phyloP scores from a whole-genome alignment of 352 stramenopile species.

The Phytophthora melonis region DNA sequence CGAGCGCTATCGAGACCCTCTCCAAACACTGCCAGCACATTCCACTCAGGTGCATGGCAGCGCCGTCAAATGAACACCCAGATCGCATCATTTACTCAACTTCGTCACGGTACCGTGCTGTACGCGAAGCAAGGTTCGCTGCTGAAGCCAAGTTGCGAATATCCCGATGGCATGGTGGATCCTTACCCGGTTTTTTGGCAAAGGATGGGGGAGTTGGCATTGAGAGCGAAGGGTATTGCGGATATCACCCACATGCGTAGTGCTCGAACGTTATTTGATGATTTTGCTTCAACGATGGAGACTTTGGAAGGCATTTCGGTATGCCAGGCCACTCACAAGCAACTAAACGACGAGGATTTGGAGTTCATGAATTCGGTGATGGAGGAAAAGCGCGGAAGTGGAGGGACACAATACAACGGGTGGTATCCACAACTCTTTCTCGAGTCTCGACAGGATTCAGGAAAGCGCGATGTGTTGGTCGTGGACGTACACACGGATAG shows the following conservation, averaged over 20 bases:
- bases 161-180: conserved; percentile 39
- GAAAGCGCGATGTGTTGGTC: conserved; percentile 24
- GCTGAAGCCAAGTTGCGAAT: conserved; percentile 19
- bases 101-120: conserved; percentile 40
- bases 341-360: no score
- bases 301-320: no score
- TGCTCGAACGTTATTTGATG: no score
- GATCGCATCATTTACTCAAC: conserved; percentile 35
- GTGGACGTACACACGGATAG: conserved; percentile 23
- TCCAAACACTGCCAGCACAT: conserved; percentile 16
- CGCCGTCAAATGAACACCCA: conserved; percentile 39
- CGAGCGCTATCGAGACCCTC: conserved; percentile 29
- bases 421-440: conserved; percentile 29
- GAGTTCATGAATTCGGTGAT: no score
- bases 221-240: conserved; percentile 19
- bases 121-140: conserved; percentile 36
- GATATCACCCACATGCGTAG: no score
- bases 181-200: conserved; percentile 26
- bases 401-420: conserved; percentile 14
- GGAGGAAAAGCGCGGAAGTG: no score
- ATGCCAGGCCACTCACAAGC: no score
- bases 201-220: conserved; percentile 9
- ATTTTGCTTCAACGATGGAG: no score
- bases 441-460: conserved; percentile 7
- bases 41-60: conserved; percentile 29